phyloP scores from a whole-genome alignment of 1,284 basidiomycete genomes.

The Sporisorium sorghi region DNA sequence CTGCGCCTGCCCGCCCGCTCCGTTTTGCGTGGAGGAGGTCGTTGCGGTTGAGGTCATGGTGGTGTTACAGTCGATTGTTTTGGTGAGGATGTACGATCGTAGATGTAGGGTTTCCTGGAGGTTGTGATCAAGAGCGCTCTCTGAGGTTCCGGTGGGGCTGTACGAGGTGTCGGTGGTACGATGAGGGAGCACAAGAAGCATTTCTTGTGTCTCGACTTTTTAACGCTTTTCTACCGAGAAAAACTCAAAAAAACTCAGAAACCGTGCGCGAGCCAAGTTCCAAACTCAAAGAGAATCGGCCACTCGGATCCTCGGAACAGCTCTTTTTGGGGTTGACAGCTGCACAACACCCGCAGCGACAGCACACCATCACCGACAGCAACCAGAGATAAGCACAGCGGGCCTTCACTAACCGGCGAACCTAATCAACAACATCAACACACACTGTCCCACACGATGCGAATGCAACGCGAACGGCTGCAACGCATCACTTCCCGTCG shows the following conservation, averaged over 20 bases:
- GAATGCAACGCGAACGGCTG: neutral
- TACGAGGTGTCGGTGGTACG: neutral
- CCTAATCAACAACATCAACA: neutral
- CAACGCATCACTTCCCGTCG: neutral
- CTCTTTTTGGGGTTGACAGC: neutral
- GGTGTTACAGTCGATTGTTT: no score
- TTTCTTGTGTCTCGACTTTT: no score
- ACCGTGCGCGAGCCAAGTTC: conserved; percentile 29
- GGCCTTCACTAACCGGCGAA: neutral
- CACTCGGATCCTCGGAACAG: conserved; percentile 28
- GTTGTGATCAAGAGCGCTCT: no score
- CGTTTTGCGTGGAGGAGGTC: no score
- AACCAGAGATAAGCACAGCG: conserved; percentile 16
- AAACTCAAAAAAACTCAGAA: conserved; percentile 5
- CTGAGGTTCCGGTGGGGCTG: neutral
- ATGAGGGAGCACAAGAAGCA: neutral
- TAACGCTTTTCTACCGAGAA: no score
- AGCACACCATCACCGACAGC: conserved; percentile 11
- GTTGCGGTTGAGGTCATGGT: conserved; percentile 3
- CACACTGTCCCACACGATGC: no score
- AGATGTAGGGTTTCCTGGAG: neutral
- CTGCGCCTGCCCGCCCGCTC: conserved; percentile 15
- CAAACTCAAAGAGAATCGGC: neutral
- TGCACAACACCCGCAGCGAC: neutral
- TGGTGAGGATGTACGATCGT: neutral